A percentile compares a stretch with the other conserved stretches of the same genome.
Conservation (phyloP, 805 yeast species). For the Cyberlindnera saturnus region DNA sequence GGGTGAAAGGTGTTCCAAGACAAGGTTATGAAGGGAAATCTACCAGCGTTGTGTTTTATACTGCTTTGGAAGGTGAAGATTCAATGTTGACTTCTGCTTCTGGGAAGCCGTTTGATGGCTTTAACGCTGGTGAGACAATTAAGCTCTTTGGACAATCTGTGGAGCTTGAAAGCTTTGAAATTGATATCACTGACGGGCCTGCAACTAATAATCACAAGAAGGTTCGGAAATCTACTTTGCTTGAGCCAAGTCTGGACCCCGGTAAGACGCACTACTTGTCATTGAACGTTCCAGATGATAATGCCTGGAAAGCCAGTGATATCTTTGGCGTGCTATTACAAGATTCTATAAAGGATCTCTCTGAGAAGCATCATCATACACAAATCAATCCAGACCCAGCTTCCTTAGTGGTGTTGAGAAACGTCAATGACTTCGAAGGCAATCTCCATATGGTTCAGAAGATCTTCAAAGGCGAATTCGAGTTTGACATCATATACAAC, state of each 20-base stretch:
- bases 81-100: conserved; percentile 39
- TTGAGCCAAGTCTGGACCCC: conserved; percentile 47
- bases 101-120: conserved; percentile 23
- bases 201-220: conserved; percentile 38
- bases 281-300: conserved; percentile 62
- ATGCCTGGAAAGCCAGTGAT: conserved; percentile 75
- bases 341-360: conserved; percentile 53
- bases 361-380: conserved; percentile 18
- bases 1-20: conserved; percentile 60
- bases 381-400: conserved; percentile 31
- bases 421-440: conserved; percentile 57
- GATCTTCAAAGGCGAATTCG: conserved; percentile 64
- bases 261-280: conserved; percentile 58
- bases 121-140: conserved; percentile 30
- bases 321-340: conserved; percentile 63
- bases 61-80: conserved; percentile 63
- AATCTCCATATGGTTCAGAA: conserved; percentile 78
- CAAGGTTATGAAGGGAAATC: conserved; percentile 40
- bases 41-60: conserved; percentile 69
- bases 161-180: conserved; percentile 60
- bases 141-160: conserved; percentile 47
- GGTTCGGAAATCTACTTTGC: conserved; percentile 22
- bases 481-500: conserved; percentile 65
- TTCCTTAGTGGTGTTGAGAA: conserved; percentile 48
- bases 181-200: conserved; percentile 55